Conservation (phyloP, 768 basidiomycete genomes). For the Leccinum barrowsii region DNA sequence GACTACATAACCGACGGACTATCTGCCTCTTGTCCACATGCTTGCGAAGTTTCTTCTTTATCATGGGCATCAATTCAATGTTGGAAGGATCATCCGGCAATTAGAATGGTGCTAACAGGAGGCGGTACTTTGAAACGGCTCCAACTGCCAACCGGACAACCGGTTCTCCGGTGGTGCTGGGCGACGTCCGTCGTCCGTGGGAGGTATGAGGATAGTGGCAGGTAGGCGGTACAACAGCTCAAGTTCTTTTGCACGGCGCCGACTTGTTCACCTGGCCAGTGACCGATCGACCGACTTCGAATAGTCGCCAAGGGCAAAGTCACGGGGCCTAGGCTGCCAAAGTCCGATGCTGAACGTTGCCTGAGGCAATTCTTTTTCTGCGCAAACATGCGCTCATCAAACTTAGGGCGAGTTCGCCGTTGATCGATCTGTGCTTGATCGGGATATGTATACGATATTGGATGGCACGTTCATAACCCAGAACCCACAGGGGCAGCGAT, state of each 20-base stretch:
- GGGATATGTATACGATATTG: neutral
- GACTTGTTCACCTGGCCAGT: neutral
- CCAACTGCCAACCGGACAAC: neutral
- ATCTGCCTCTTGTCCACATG: neutral
- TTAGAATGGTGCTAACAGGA: neutral
- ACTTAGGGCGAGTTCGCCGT: neutral
- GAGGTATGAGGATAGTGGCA: neutral
- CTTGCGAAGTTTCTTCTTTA: neutral
- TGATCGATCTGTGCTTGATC: neutral
- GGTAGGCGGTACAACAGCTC: neutral
- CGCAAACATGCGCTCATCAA: neutral
- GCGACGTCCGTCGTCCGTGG: neutral
- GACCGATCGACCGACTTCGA: neutral
- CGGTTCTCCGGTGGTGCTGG: neutral
- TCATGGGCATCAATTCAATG: neutral
- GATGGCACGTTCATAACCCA: neutral
- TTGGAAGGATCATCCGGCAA: neutral
- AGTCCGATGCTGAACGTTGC: neutral
- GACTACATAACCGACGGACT: neutral
- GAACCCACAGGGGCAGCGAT: neutral
- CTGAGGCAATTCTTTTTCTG: neutral
- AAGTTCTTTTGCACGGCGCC: neutral
- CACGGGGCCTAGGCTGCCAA: neutral
- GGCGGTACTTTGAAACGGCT: neutral
- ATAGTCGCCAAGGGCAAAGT: neutral